Base-by-base conservation (phyloP, 1,284 basidiomycete genomes). In the Fistulinella staudtii region DNA sequence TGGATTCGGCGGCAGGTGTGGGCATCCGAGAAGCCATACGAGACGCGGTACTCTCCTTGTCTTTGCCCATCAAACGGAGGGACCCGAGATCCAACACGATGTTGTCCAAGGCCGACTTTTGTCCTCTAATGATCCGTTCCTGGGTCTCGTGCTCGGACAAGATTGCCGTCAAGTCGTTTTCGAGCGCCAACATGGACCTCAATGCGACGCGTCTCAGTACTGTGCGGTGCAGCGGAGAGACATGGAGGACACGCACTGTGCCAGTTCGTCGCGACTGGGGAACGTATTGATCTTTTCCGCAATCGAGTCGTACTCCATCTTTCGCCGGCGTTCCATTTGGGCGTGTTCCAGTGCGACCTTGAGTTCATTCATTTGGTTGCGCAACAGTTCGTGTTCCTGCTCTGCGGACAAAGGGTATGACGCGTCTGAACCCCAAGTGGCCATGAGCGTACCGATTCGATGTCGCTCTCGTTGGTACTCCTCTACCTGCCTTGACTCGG, bases 271-370 rank as follows among this genome's bases (percentile, higher is more conserved):
- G 43, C 87, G 72, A 52, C 72, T 81, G 2, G 87, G 85, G 4
- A 89, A 66, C n/a, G 77, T 76, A 55, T 89, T 88, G 36, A 89
- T 79, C 61, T 82, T 88, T 67, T 90, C 88, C 4, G 88, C 77
- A 37, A 91, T 76, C 36, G 76, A 68, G 66, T 91, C 87, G 58
- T 91, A 91, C 56, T 91, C 87, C 53, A 89, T 86, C 68, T 88
- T 91, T 46, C 80, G 75, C 48, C 72, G 72, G 35, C 88, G 76
- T 44, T 81, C 70, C 55, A 84, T 68, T 56, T 90, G 88, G 6
- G 85, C 88, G 50, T 87, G 79, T 54, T 89, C 86, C 43, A 91
- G 64, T 3, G 78, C 73, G 14, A 73, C 69, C 63, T 89, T 89
- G 50, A 91, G 73, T 50, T 85, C 79, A 53, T 82, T 78, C 47